Base-by-base conservation (phyloP, 2,329 filamentous ascomycete species). In the Fonsecaea nubica region DNA sequence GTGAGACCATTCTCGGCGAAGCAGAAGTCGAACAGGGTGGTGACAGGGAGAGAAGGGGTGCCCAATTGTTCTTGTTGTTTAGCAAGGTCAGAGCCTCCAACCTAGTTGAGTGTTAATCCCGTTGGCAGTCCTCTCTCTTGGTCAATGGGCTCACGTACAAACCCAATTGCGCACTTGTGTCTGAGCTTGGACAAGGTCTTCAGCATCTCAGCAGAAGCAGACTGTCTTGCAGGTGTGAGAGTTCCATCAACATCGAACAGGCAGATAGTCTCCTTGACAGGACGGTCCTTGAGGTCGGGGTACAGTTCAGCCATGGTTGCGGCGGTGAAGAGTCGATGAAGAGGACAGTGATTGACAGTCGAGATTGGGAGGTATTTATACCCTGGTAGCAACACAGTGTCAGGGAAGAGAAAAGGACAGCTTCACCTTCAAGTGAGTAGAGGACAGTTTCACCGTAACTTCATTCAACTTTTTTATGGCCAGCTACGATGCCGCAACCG, bases 11-110 rank as follows among this genome's bases (percentile, higher is more conserved):
- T 99, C 84, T 99, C 95, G 66, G 93, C 85, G 83, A 99, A 99
- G 87, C 91, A 95, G 83, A 92, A 99, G 84, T 99, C 95, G 84
- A 99, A 99, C 75, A 98, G 89, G 69, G 87, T 84, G 60, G 89
- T 93, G 68, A 98, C 94, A 73, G 83, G 78, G 73, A 90, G 85
- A 65, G 85, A 82, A 32, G 86, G 78, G 3, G 87, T 85, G 77
- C 93, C 93, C 69, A 98, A 87, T 83, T 98, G 94, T 81, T 98
- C 95, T 81, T 98, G 92, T 82, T 98, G 95, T 84, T 99, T 98
- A 78, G 80, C 82, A 69, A 97, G 87, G 84, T 98, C 91, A 74
- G 91, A 95, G 77, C 95, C 95, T 75, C 95, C 95, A 68, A 98
- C 80, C 80, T 82, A 61, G 32, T 65, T 21, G 13, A 55, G 50